Conservation (phyloP, 2,329 filamentous ascomycete genomes). For the Blumeria graminis region DNA sequence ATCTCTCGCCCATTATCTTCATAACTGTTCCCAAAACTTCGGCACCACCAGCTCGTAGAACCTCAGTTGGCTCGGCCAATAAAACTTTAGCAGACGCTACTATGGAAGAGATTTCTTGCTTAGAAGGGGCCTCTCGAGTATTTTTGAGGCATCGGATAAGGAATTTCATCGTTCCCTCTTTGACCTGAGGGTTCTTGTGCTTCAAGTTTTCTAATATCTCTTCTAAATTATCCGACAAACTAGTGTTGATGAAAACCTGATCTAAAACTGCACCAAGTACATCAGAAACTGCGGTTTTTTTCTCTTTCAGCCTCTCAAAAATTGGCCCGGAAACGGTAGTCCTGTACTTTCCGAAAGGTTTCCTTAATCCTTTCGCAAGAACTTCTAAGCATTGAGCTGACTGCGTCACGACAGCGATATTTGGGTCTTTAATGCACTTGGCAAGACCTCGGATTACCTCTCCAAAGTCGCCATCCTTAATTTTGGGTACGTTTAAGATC, state of each 20-base stretch:
- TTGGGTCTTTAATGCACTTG: slow-evolving; percentile 98
- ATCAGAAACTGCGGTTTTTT: slow-evolving; percentile 74
- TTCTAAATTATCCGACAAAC: slow-evolving; percentile 66
- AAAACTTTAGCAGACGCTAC: slow-evolving; percentile 80
- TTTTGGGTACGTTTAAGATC: slow-evolving; percentile 60
- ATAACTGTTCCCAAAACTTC: slow-evolving; percentile 85
- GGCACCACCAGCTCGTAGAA: slow-evolving; percentile 65
- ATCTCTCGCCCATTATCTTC: slow-evolving; percentile 95
- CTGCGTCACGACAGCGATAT: slow-evolving; percentile 78
- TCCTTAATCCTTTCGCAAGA: slow-evolving; percentile 64
- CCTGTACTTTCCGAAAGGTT: slow-evolving; percentile 58
- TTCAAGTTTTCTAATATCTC: slow-evolving; percentile 65
- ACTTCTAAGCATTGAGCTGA: slow-evolving; percentile 84
- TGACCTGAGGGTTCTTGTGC: slow-evolving; percentile 95
- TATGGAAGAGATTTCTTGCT: slow-evolving; percentile 60
- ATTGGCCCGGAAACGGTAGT: slow-evolving; percentile 64
- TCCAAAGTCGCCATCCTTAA: slow-evolving; percentile 74
- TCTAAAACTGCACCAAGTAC: slow-evolving; percentile 72
- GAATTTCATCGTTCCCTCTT: slow-evolving; percentile 85
- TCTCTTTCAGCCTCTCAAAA: slow-evolving; percentile 90
- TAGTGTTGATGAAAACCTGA: slow-evolving; percentile 37
- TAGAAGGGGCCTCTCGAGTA: slow-evolving; percentile 61
- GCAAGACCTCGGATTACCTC: slow-evolving; percentile 67
- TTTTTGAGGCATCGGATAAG: slow-evolving; percentile 68
- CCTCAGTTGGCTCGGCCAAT: slow-evolving; percentile 69